Evolutionary conservation across 352 stramenopile genomes (phyloP), one percentile per base, ranked within the genome.

Genomic region (Achlya hypogyna): DNA sequence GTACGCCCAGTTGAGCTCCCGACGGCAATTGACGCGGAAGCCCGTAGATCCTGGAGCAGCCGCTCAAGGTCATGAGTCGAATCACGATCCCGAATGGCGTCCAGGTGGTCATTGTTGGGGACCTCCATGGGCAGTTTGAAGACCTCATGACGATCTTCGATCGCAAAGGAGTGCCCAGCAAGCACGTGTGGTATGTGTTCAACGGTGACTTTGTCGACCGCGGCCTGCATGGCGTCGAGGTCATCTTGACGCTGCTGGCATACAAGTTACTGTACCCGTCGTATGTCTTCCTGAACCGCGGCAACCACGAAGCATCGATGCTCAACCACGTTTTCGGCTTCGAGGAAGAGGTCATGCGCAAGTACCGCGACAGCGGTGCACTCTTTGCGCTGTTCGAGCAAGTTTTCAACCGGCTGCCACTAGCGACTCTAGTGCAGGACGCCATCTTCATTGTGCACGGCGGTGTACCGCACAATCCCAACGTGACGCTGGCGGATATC

Each of bases 201-300:
- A 98, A 98, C 62, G 95, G 95, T 3, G 94, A 98, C 69, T 98
- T 97, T 70, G 95, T 98, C 25, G 95, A 98, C 74, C 85, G 95
- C 1, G 95, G 95, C 4, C 85, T 78, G 1, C 82, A 97, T 32
- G 91, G 92, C 25, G 80, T 96, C n/a, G 93, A 98, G 71, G 86
- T 98, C 4, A 88, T 97, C 51, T 78, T 91, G 35, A 69, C 92
- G n/a, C 65, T 97, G 29, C 75, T 97, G 5, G 82, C 81, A 0
- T 96, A 97, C 70, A 97, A 97, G 75, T 69, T 97, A 3, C 53
- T 96, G 38, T 91, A 93, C 63, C 88, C 92, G 1, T 66, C 91
- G 2, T 92, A 75, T 3, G 88, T 98, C n/a, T 92, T 92, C 51
- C 70, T 98, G 42, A 98, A 98, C 65, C 84, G 95, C 16, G 95